Conservation (phyloP, 2,329 filamentous ascomycete genomes). For the Fusarium sp. region DNA sequence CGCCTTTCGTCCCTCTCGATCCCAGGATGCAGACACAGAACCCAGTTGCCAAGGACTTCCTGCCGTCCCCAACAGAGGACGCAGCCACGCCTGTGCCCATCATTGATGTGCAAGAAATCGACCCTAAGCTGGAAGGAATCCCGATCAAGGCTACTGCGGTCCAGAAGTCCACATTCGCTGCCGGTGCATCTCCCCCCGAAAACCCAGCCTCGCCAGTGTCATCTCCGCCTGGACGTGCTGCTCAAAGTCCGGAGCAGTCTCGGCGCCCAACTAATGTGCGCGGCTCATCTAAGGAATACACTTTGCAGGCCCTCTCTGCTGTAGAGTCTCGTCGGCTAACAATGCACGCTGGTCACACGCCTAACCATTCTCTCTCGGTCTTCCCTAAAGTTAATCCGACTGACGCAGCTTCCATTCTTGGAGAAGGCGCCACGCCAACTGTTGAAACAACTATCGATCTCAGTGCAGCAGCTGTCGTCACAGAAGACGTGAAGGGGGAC, state of each 20-base stretch:
- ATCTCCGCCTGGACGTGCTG: conserved; percentile 42
- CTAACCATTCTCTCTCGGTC: conserved; percentile 67
- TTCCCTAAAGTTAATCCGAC: conserved; percentile 59
- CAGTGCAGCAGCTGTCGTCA: conserved; percentile 4
- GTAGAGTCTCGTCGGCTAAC: conserved; percentile 64
- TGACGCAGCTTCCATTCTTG: conserved; percentile 45
- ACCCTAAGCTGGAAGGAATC: conserved; percentile 70
- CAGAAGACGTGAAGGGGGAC: conserved; percentile 4
- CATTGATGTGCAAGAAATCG: conserved; percentile 68
- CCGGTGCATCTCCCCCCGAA: conserved; percentile 43
- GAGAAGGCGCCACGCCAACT: conserved; percentile 47
- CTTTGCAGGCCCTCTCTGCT: conserved; percentile 59
- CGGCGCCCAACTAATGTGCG: conserved; percentile 25
- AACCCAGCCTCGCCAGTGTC: conserved; percentile 48
- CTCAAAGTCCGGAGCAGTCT: conserved; percentile 24
- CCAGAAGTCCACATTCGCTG: conserved; percentile 63
- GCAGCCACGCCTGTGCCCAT: conserved; percentile 54
- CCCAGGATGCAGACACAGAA: conserved; percentile 57
- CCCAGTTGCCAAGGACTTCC: conserved; percentile 52
- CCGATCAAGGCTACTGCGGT: conserved; percentile 65
- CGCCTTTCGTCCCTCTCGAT: conserved; percentile 55
- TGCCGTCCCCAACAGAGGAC: conserved; percentile 49
- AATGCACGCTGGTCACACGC: conserved; percentile 72
- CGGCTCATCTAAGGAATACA: conserved; percentile 54
- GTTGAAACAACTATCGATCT: conserved; percentile 33